A percentile compares a stretch with the other conserved stretches of the same genome.
Conservation (phyloP, 805 yeast species). For the Starmerella floricola region DNA sequence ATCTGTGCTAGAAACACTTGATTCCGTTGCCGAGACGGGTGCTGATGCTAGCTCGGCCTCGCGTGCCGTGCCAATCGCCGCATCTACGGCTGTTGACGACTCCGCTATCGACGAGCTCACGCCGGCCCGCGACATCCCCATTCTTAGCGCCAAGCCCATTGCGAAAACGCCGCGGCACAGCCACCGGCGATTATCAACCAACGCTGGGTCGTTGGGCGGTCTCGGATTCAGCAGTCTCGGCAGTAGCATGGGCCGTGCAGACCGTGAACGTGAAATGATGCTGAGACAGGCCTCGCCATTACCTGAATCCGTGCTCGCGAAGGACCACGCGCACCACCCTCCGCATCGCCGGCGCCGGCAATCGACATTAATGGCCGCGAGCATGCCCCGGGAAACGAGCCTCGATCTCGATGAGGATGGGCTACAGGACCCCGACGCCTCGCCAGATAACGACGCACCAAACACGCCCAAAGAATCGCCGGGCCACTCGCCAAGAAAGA, state of each 20-base stretch:
- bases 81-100: neutral
- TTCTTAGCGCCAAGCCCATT: slow-evolving; percentile 14
- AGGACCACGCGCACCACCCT: slow-evolving; percentile 17
- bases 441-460: slow-evolving; percentile 14
- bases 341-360: slow-evolving; percentile 13
- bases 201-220: slow-evolving; percentile 5
- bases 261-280: neutral
- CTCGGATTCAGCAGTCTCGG: slow-evolving; percentile 5
- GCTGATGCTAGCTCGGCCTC: too few species aligned
- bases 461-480: slow-evolving; percentile 9
- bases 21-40: too few species aligned
- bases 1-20: too few species aligned
- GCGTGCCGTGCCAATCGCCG: too few species aligned
- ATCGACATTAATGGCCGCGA: slow-evolving; percentile 7
- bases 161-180: slow-evolving; percentile 12
- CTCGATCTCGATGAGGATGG: slow-evolving; percentile 20
- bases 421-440: slow-evolving; percentile 23
- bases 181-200: slow-evolving; percentile 8
- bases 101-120: slow-evolving; percentile 8
- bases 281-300: slow-evolving; percentile 22
- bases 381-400: slow-evolving; percentile 5
- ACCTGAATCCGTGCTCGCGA: slow-evolving; percentile 20
- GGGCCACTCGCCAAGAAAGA: slow-evolving; percentile 9
- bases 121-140: slow-evolving; percentile 18
- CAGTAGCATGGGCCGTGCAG: slow-evolving; percentile 12